Evolutionary conservation across 2,329 filamentous ascomycete species (phyloP), one percentile per base, ranked within the genome.

Genomic region (Lecanoromycetidae sp.): DNA sequence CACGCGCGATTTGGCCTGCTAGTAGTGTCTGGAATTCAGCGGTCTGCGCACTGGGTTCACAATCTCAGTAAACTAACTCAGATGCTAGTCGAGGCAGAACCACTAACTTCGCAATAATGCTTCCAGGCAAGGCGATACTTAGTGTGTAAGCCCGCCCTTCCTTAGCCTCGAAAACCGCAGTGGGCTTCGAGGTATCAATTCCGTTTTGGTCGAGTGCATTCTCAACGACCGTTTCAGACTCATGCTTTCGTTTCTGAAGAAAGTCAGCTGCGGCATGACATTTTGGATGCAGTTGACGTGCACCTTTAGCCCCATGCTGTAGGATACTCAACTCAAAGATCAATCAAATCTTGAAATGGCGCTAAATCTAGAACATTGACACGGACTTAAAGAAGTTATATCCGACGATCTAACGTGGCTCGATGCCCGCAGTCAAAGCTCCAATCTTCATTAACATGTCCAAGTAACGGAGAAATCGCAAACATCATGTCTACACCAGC

Each of bases 71-170:
- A 27, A 22, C 29, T 35, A 17, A 15, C 37, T 43, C 12, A 27
- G 25, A 22, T n/a, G 6, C 4, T 2, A 17, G 9, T 8, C 26
- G 25, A 7, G 13, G 23, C 29, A 35, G 41, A 32, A 19, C 4
- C 6, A 63, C 69, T 51, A 67, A 87, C 83, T 84, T 84, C 48
- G 79, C 71, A 48, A 90, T 74, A 36, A 91, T 77, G 60, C 84
- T 90, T 27, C 82, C 84, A 1, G 86, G 84, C 25, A 93, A 65
- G 3, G 86, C 86, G 27, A 91, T 72, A 34, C 82, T 88, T 15
- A 91, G 61, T 0, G 86, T 91, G 73, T 82, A 84, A 29, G 75
- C 67, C 54, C 85, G 71, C 29, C 80, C 79, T 37, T 72, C 71
- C 0, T 67, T 71, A 1, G 84, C 79, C 42, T 74, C 70, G 65